Conservation (phyloP, 2,329 filamentous ascomycete species). For the Alternaria viburni region DNA sequence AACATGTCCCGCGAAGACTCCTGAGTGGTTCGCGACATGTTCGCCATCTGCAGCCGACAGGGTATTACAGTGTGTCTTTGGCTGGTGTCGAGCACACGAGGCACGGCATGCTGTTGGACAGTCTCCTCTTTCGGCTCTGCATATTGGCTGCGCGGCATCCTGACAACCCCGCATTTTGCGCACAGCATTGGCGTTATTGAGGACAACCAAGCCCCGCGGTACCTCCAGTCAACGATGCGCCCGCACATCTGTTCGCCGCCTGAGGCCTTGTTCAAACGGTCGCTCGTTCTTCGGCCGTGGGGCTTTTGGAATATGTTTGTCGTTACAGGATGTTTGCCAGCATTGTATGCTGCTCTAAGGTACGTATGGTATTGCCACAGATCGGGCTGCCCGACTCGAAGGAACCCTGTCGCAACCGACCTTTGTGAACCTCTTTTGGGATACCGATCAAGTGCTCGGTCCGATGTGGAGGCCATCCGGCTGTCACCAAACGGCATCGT, state of each 20-base stretch:
- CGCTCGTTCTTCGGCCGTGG: not conserved
- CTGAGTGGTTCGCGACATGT: slow-evolving; percentile 5
- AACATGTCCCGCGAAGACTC: slow-evolving; percentile 21
- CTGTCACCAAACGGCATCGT: slow-evolving; percentile 7
- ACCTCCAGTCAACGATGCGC: slow-evolving; percentile 31
- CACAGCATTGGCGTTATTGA: slow-evolving; percentile 36
- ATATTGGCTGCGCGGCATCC: slow-evolving; percentile 28
- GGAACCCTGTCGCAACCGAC: not conserved
- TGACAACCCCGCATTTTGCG: slow-evolving; percentile 46
- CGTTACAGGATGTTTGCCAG: not conserved
- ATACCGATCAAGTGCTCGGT: slow-evolving; percentile 13
- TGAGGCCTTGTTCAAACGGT: slow-evolving; percentile 8
- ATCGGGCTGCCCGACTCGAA: not conserved
- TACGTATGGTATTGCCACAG: not conserved
- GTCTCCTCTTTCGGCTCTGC: slow-evolving; percentile 20
- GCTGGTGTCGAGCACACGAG: slow-evolving; percentile 26
- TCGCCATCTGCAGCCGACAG: slow-evolving; percentile 13
- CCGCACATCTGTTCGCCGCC: slow-evolving; percentile 26
- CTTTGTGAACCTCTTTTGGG: not conserved
- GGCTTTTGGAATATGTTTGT: not conserved
- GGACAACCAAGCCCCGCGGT: slow-evolving; percentile 34
- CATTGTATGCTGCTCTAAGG: not conserved
- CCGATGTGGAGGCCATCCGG: slow-evolving; percentile 16
- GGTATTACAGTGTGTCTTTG: slow-evolving; percentile 24
- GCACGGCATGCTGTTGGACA: slow-evolving; percentile 29